These are phyloP conservation scores for Gracilaria domingensis DNA, from an alignment of 23 red algal species.

Conservation along the genomic window DNA sequence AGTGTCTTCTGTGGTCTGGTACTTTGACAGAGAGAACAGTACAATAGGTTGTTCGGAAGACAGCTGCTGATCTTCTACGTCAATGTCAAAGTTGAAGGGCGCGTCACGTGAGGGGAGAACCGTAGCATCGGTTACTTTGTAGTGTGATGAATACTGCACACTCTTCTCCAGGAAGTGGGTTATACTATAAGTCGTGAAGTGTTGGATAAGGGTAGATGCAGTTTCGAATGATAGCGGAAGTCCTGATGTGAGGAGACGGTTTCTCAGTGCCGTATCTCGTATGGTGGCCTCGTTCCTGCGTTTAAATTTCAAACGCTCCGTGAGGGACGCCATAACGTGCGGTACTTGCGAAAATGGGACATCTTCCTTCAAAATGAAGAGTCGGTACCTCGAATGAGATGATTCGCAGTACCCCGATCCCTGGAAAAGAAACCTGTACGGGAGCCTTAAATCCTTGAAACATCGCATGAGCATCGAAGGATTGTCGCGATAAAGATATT, in stretches of 20 bases:
- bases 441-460: neutral
- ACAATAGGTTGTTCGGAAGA: too few relatives aligned
- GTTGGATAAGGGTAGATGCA: neutral
- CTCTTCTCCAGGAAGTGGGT: neutral
- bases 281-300: neutral
- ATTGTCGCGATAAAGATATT: constrained; percentile 7
- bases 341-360: neutral
- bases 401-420: neutral
- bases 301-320: neutral
- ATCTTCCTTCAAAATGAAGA: neutral
- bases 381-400: neutral
- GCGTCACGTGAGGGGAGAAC: too few relatives aligned
- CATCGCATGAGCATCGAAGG: neutral
- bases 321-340: neutral
- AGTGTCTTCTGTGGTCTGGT: neutral
- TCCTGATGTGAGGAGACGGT: neutral
- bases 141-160: neutral
- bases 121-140: neutral
- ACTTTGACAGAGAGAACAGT: too few relatives aligned
- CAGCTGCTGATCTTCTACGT: too few relatives aligned
- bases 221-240: neutral
- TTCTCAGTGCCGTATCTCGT: neutral
- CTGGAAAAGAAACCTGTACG: constrained; percentile 14
- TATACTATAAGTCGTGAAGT: neutral
- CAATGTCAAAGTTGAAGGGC: too few relatives aligned